Conservation (phyloP, 768 basidiomycete genomes). For the Aureoboletus auriporus region DNA sequence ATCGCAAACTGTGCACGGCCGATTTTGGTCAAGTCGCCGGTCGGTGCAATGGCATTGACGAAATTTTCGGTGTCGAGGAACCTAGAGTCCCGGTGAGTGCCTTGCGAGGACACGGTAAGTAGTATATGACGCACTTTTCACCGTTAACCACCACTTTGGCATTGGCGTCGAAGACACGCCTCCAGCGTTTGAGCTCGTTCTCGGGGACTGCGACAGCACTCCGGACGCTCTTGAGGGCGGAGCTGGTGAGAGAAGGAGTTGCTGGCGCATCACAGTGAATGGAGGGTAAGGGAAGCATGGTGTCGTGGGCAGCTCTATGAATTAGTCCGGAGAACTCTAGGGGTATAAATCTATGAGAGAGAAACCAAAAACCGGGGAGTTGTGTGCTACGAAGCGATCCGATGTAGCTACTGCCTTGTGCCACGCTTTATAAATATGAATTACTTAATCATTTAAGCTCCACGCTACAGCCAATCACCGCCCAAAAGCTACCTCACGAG, state of each 20-base stretch:
- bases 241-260: conserved; percentile 40
- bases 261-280: conserved; percentile 50
- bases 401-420: neutral
- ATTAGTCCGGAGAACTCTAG: conserved; percentile 27
- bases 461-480: conserved; percentile 12
- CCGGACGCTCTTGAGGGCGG: conserved; percentile 63
- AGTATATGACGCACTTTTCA: conserved; percentile 62
- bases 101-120: conserved; percentile 17
- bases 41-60: conserved; percentile 92
- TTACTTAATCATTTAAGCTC: conserved; percentile 33
- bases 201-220: conserved; percentile 70
- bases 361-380: neutral
- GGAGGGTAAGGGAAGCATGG: conserved; percentile 47
- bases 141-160: conserved; percentile 69
- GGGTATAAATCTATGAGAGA: conserved; percentile 30
- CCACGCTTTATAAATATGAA: conserved; percentile 24
- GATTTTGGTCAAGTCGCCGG: conserved; percentile 80
- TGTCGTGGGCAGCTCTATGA: conserved; percentile 17
- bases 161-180: conserved; percentile 79
- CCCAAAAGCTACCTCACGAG: conserved; percentile 39
- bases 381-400: too few species aligned
- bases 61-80: conserved; percentile 86
- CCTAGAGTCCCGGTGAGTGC: conserved; percentile 28
- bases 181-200: conserved; percentile 85
- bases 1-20: conserved; percentile 85